Evolutionary conservation across 208 protist species (phyloP).

Genomic region (Crithidia brevicula): DNA sequence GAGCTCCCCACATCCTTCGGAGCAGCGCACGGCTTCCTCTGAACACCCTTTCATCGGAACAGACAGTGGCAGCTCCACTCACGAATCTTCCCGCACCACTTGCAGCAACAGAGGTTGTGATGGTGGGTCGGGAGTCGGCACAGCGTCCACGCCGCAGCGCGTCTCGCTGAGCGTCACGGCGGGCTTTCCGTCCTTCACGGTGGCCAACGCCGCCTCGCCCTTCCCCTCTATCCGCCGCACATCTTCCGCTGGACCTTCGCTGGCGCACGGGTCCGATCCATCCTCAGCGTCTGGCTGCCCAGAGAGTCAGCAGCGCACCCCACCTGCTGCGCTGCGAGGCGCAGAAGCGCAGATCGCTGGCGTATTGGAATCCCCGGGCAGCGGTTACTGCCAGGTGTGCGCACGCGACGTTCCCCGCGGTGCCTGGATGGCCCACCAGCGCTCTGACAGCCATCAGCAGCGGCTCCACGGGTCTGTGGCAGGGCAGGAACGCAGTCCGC

Average conservation of each 20-base stretch:
- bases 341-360: background rate
- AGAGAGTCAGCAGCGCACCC: background rate
- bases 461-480: slow-evolving; percentile 12
- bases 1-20: too few species aligned
- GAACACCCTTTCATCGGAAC: background rate
- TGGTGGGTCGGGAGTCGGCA: background rate
- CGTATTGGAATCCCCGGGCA: too few species aligned
- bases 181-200: slow-evolving; percentile 4
- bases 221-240: background rate
- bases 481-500: background rate
- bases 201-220: background rate
- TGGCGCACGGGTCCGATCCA: background rate
- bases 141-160: slow-evolving; percentile 13
- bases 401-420: background rate
- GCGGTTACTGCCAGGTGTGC: slow-evolving; percentile 10
- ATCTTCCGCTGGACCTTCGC: background rate
- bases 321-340: background rate
- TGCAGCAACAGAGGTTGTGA: background rate
- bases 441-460: slow-evolving; percentile 22
- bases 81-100: background rate
- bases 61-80: too few species aligned
- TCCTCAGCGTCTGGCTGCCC: background rate
- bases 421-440: slow-evolving; percentile 27
- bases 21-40: background rate
- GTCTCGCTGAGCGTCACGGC: background rate